Base-by-base conservation (phyloP, 2,329 filamentous ascomycete genomes). In the Alternaria longipes region DNA sequence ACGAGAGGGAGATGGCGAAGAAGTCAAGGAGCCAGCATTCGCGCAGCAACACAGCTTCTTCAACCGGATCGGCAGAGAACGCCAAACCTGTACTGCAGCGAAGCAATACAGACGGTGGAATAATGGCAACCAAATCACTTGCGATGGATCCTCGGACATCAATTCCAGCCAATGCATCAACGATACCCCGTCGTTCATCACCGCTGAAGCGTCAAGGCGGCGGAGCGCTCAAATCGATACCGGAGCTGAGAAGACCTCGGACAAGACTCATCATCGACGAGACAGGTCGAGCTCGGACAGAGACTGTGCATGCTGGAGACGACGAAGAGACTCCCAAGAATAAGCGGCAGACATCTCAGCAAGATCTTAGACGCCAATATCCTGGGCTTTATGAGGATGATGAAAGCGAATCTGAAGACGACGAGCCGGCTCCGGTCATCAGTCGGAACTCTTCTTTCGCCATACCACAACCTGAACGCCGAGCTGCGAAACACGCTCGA, bases 231-330 rank as follows among this genome's bases (percentile, higher is more conserved):
- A 78, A 78, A 36, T 77, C 81, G 8, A 84, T 84, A 14, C 81
- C 82, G 4, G 83, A 84, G 64, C 68, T 78, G 47, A 74, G 75
- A 61, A 77, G 78, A 54, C 76, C 79, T 9, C 76, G 78, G 51
- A 80, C 80, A 47, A 80, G 81, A 8, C 78, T 84, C 20, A 74
- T 84, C 38, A 78, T 84, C 36, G 83, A 84, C 63, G 81, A 83
- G 62, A 80, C 74, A 52, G 83, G 83, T 14, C 75, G 78, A 44
- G 83, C 83, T 41, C 75, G 82, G 11, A 82, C 82, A 6, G 81
- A 83, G 65, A 82, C 81, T n/a, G 71, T 77, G 28, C 67, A 75
- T 47, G 68, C 69, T 2, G 74, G 78, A 1, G 74, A 78, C 6
- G 78, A 77, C 1, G 76, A 75, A 3, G 73, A 74, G 18, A 74